Conservation (phyloP, 2,329 filamentous ascomycete genomes). For the Cryphonectria nitschkei region DNA sequence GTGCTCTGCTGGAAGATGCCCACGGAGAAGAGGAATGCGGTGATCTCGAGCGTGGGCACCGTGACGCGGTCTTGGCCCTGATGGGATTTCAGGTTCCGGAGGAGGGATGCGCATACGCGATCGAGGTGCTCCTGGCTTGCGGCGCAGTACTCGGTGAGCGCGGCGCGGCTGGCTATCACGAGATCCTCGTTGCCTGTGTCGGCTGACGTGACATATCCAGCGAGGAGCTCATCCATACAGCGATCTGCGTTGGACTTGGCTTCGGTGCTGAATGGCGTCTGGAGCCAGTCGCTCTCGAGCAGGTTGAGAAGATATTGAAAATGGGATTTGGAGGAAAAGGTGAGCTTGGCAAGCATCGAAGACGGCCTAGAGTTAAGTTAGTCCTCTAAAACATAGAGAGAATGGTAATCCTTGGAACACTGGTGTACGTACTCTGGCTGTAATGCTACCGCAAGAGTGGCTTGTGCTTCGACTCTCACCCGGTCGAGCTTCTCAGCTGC, state of each 20-base stretch:
- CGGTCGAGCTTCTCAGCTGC: slow-evolving; percentile 90
- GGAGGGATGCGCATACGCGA: slow-evolving; percentile 54
- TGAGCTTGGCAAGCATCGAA: slow-evolving; percentile 42
- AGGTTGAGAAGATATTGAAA: slow-evolving; percentile 59
- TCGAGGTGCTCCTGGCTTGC: slow-evolving; percentile 44
- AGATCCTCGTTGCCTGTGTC: slow-evolving; percentile 79
- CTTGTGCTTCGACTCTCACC: slow-evolving; percentile 71
- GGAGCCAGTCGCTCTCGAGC: slow-evolving; percentile 42
- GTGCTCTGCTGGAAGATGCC: slow-evolving; percentile 49
- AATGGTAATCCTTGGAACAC: background rate
- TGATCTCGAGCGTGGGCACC: slow-evolving; percentile 75
- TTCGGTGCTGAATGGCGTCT: slow-evolving; percentile 42
- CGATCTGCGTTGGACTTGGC: slow-evolving; percentile 37
- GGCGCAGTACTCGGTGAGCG: slow-evolving; percentile 61
- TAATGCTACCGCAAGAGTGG: slow-evolving; percentile 52
- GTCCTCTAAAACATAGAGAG: background rate
- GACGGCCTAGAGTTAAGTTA: slow-evolving; percentile 38
- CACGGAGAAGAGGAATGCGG: slow-evolving; percentile 76
- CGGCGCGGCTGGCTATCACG: slow-evolving; percentile 68
- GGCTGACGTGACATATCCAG: slow-evolving; percentile 73
- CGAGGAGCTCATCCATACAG: slow-evolving; percentile 60
- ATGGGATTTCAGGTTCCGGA: slow-evolving; percentile 56
- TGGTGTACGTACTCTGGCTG: slow-evolving; percentile 46
- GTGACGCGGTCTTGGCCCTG: slow-evolving; percentile 70
- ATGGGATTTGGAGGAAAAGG: slow-evolving; percentile 63